Evolutionary conservation across 495 filamentous ascomycete genomes (phyloP).

Genomic region (Aspergillus biplanus): DNA sequence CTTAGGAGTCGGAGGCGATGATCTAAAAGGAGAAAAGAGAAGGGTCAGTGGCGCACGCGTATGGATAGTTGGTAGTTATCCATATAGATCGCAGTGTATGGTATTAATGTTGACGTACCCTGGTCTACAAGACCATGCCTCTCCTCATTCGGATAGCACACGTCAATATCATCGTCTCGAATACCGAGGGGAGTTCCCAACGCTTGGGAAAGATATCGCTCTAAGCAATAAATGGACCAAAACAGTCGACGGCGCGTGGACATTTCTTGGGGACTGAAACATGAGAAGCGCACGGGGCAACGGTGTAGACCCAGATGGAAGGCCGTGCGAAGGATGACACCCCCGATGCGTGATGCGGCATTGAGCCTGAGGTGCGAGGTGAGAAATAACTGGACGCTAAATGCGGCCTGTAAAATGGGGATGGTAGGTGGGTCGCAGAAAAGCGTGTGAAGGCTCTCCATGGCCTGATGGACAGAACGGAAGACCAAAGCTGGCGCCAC

Average conservation of each 20-base stretch:
- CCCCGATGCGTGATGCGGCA: conserved; percentile 51
- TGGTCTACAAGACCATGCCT: conserved; percentile 26
- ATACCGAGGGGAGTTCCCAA: conserved; percentile 54
- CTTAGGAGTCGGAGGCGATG: conserved; percentile 36
- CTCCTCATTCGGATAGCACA: conserved; percentile 51
- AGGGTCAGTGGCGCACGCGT: not conserved
- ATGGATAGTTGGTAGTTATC: too few relatives aligned
- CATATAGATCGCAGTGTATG: too few relatives aligned
- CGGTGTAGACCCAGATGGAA: conserved; percentile 54
- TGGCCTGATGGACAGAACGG: conserved; percentile 39
- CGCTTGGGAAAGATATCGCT: conserved; percentile 53
- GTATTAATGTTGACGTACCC: conserved; percentile 5
- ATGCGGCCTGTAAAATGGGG: conserved; percentile 45
- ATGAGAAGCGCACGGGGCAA: conserved; percentile 47
- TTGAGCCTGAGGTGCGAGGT: conserved; percentile 51
- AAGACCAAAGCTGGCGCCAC: conserved; percentile 42
- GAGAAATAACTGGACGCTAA: conserved; percentile 50
- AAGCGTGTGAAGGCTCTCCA: conserved; percentile 39
- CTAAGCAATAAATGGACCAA: conserved; percentile 55
- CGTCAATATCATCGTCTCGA: conserved; percentile 56
- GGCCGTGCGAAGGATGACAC: conserved; percentile 49
- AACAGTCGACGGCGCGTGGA: conserved; percentile 50
- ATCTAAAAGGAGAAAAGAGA: conserved; percentile 14
- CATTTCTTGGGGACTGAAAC: conserved; percentile 40
- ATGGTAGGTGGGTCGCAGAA: conserved; percentile 44